Evolutionary conservation across 768 basidiomycete species (phyloP).

Genomic region (Candolleomyces efflorescens): DNA sequence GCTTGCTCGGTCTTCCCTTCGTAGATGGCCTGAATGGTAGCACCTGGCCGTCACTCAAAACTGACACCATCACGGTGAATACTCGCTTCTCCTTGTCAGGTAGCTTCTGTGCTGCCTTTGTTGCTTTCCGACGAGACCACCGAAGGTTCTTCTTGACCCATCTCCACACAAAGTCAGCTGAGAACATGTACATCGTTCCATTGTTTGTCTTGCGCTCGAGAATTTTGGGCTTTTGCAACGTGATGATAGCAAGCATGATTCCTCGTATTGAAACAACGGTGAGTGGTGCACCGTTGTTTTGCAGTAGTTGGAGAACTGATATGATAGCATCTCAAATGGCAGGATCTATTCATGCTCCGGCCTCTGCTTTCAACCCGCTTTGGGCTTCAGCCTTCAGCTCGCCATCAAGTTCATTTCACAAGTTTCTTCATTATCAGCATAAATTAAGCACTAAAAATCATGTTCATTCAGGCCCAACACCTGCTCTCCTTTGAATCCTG

Average conservation of each 20-base stretch:
- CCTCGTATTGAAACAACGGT: background rate
- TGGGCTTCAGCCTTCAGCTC: too few species aligned
- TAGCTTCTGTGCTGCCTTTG: background rate
- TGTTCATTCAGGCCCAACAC: too few species aligned
- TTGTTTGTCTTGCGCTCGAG: background rate
- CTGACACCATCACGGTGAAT: slow-evolving; percentile 28
- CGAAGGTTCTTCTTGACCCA: background rate
- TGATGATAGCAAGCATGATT: background rate
- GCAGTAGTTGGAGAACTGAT: too few species aligned
- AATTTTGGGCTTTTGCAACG: background rate
- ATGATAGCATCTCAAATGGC: too few species aligned
- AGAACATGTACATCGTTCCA: background rate
- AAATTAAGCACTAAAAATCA: too few species aligned
- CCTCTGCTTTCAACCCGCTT: too few species aligned
- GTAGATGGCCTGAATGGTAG: slow-evolving; percentile 33
- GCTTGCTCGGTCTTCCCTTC: slow-evolving; percentile 19
- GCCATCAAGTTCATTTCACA: too few species aligned
- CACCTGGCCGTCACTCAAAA: slow-evolving; percentile 21
- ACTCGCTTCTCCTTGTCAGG: slow-evolving; percentile 30
- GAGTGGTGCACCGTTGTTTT: background rate
- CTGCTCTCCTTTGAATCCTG: too few species aligned
- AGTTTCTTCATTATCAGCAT: too few species aligned
- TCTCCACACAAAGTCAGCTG: background rate
- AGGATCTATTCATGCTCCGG: too few species aligned
- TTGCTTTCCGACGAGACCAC: background rate